phyloP scores from a whole-genome alignment of 2,329 filamentous ascomycete species.

The Trichoderma harzianum region DNA sequence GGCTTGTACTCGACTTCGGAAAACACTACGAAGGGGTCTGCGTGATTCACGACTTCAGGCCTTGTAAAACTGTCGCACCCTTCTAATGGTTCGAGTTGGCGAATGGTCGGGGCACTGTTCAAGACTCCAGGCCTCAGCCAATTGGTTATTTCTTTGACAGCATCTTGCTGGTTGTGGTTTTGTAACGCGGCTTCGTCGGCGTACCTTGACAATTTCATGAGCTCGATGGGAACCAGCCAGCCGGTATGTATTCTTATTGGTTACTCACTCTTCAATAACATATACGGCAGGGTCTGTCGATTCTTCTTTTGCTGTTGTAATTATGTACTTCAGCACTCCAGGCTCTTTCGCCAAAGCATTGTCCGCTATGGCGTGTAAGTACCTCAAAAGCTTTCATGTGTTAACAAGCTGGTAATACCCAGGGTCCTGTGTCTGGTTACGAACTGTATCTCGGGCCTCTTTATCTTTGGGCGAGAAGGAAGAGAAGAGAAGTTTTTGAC shows the following conservation, averaged over 20 bases:
- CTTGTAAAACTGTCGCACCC: not conserved
- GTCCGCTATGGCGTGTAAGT: not conserved
- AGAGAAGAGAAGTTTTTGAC: not conserved
- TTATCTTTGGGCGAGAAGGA: not conserved
- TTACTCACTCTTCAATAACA: not conserved
- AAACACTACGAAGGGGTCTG: not conserved
- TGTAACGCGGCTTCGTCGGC: not conserved
- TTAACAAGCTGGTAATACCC: not conserved
- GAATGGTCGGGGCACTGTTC: not conserved
- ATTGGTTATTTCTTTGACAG: not conserved
- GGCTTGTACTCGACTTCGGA: not conserved
- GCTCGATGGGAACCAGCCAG: too few relatives aligned
- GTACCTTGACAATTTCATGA: not conserved
- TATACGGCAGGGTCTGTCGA: not conserved
- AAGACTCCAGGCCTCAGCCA: not conserved
- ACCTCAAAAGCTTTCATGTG: not conserved
- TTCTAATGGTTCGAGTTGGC: not conserved
- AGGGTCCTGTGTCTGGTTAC: not conserved
- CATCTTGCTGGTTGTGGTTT: not conserved
- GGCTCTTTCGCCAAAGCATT: not conserved
- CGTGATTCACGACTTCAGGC: not conserved
- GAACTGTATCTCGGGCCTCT: not conserved
- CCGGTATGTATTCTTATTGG: too few relatives aligned
- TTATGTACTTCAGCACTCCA: not conserved
- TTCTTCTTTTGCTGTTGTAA: not conserved